Evolutionary conservation across 2,329 filamentous ascomycete species (phyloP).

Genomic region (Hymenoscyphus repandus): DNA sequence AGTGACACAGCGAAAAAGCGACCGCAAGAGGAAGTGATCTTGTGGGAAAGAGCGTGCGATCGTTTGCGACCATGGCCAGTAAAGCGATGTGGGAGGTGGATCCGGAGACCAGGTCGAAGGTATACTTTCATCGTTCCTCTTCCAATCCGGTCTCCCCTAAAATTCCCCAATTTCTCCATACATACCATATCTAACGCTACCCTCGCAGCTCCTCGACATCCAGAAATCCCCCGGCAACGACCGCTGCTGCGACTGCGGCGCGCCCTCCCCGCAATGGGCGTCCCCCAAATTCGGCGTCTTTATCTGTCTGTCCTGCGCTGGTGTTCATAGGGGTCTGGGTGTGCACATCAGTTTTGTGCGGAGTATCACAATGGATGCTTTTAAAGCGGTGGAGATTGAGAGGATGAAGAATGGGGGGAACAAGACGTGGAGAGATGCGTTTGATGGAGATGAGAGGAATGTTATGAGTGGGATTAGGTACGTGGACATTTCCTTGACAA

Average conservation of each 20-base stretch:
- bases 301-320: conserved; percentile 94
- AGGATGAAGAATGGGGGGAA: conserved; percentile 94
- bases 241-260: conserved; percentile 89
- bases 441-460: conserved; percentile 65
- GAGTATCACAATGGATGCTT: conserved; percentile 97
- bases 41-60: background rate
- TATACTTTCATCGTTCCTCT: conserved; percentile 35
- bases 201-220: conserved; percentile 71
- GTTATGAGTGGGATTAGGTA: conserved; percentile 54
- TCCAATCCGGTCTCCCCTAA: background rate
- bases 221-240: conserved; percentile 89
- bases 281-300: conserved; percentile 97
- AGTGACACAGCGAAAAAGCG: too few species aligned
- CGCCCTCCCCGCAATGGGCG: conserved; percentile 97
- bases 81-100: conserved; percentile 98
- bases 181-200: conserved; percentile 6
- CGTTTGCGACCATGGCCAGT: conserved; percentile 43
- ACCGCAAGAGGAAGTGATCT: background rate
- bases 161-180: background rate
- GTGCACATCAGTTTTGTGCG: conserved; percentile 99
- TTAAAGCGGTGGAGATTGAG: conserved; percentile 87
- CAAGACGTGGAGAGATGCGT: conserved; percentile 80
- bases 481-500: conserved; percentile 7
- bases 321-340: conserved; percentile 87
- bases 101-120: conserved; percentile 93